A percentile compares a stretch with the other conserved stretches of the same genome.
phyloP scores from a whole-genome alignment of 2,329 filamentous ascomycete species.

The Cladosporium sphaerospermum region DNA sequence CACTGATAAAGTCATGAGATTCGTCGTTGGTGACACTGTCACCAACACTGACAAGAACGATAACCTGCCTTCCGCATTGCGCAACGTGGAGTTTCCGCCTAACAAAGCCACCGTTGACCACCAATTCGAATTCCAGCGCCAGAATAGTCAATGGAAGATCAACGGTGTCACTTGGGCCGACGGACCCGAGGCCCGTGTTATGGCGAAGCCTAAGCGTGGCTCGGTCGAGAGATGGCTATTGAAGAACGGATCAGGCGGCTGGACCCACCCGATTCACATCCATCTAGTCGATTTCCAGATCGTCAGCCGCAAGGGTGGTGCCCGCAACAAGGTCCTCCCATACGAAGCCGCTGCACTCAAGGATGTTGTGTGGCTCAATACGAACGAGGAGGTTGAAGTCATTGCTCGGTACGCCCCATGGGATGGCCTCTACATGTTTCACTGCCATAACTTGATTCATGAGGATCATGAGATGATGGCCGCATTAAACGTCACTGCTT shows the following conservation, averaged over 20 bases:
- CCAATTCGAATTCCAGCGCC: conserved; percentile 41
- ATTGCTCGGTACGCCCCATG: conserved; percentile 48
- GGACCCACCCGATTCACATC: conserved; percentile 39
- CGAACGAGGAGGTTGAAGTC: conserved; percentile 46
- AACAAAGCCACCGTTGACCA: conserved; percentile 35
- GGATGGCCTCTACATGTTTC: conserved; percentile 46
- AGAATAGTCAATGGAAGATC: conserved; percentile 43
- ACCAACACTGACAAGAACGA: conserved; percentile 34
- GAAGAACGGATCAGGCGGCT: conserved; percentile 42
- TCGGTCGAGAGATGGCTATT: conserved; percentile 34
- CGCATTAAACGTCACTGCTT: conserved; percentile 37
- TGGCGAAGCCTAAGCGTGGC: conserved; percentile 29
- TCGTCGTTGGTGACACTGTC: conserved; percentile 42
- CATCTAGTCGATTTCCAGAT: conserved; percentile 48
- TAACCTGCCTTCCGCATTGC: conserved; percentile 32
- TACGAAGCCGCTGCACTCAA: conserved; percentile 53
- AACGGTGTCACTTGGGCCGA: conserved; percentile 41
- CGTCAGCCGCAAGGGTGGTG: conserved; percentile 43
- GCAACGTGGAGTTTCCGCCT: conserved; percentile 29
- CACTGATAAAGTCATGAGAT: conserved; percentile 43
- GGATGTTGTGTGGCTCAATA: conserved; percentile 52
- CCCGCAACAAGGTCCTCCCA: conserved; percentile 35
- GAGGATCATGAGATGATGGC: conserved; percentile 42
- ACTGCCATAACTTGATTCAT: conserved; percentile 41
- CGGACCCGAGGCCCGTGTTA: conserved; percentile 28